phyloP scores from a whole-genome alignment of 2,329 filamentous ascomycete genomes.

The Trichocomaceae sp. region DNA sequence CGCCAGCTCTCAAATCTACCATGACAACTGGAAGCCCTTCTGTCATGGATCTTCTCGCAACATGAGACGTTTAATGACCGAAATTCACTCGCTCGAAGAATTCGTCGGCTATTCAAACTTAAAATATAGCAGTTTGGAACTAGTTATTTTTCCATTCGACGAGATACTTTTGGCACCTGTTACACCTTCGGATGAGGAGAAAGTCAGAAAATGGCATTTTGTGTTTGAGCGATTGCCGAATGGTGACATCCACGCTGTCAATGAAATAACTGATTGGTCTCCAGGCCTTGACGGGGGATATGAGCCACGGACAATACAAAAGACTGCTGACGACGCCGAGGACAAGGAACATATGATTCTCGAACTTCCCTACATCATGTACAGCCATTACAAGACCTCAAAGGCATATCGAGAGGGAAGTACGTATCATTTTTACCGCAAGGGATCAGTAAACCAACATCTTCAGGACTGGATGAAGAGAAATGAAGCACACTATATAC shows the following conservation, averaged over 20 bases:
- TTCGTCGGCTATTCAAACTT: neutral
- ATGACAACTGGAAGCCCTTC: slow-evolving; percentile 1
- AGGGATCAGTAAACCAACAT: slow-evolving; percentile 1
- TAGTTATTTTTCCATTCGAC: slow-evolving; percentile 6
- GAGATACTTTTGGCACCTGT: neutral
- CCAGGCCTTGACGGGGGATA: slow-evolving; percentile 8
- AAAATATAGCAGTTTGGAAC: slow-evolving; percentile 8
- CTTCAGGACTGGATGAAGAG: neutral
- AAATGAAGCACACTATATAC: neutral
- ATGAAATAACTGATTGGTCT: neutral
- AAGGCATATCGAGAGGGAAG: neutral
- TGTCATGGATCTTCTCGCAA: neutral
- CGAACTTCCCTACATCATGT: slow-evolving; percentile 9
- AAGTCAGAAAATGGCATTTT: slow-evolving; percentile 9
- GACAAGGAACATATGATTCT: no score
- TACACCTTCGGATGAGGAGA: slow-evolving; percentile 9
- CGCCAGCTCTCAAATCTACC: slow-evolving; percentile 1
- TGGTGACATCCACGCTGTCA: neutral
- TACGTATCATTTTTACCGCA: slow-evolving; percentile 6
- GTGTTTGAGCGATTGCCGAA: neutral
- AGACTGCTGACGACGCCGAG: neutral
- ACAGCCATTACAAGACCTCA: slow-evolving; percentile 7
- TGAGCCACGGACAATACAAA: neutral
- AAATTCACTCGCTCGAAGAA: neutral
- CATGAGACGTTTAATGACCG: neutral